A percentile compares a stretch with the other conserved stretches of the same genome.
phyloP scores from a whole-genome alignment of 1,139 yeast genomes.

The Geotrichum phurueaensis region DNA sequence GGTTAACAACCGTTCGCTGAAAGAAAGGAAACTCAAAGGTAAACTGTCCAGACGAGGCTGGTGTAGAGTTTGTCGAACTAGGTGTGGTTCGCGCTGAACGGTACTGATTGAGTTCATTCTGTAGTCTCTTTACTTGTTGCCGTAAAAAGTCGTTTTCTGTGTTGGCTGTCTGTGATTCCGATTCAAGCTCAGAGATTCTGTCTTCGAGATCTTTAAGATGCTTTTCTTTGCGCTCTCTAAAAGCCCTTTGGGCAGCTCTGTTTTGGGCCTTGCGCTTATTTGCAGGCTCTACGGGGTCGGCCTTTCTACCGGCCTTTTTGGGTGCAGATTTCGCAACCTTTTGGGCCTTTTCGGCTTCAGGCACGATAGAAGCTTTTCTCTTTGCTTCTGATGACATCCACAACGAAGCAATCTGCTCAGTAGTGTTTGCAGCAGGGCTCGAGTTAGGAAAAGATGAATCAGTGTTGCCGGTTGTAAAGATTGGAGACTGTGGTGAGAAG shows the following conservation, averaged over 20 bases:
- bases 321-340: constrained; percentile 54
- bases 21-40: constrained; percentile 43
- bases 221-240: constrained; percentile 85
- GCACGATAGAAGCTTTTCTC: constrained; percentile 10
- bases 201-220: constrained; percentile 82
- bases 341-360: neutral
- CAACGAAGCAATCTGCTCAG: neutral
- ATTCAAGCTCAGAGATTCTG: constrained; percentile 64
- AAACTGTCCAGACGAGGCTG: constrained; percentile 8
- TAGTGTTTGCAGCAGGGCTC: neutral
- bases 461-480: neutral
- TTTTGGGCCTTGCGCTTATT: constrained; percentile 92
- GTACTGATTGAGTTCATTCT: constrained; percentile 63
- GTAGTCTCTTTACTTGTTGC: constrained; percentile 68
- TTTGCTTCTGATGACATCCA: constrained; percentile 4
- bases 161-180: constrained; percentile 55
- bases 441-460: neutral
- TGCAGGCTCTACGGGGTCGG: constrained; percentile 69
- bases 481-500: constrained; percentile 16
- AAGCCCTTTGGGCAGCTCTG: constrained; percentile 95
- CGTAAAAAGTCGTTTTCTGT: constrained; percentile 70
- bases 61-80: neutral
- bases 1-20: constrained; percentile 6
- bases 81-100: constrained; percentile 5
- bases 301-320: constrained; percentile 73